Conservation (phyloP, 768 basidiomycete species). For the Phaeotremella skinneri region DNA sequence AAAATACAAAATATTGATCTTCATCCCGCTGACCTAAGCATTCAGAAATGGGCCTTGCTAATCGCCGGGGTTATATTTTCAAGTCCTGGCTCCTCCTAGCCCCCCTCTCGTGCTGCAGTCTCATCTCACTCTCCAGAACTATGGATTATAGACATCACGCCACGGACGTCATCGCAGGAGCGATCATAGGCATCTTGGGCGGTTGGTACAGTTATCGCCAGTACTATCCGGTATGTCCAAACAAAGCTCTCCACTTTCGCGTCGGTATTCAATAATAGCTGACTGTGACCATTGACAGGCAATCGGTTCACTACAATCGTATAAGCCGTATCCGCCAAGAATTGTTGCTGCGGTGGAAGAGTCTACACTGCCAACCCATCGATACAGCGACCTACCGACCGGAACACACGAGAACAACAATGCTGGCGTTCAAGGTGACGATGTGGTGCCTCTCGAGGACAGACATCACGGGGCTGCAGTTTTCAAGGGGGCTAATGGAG, state of each 20-base stretch:
- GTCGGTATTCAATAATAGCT: background rate
- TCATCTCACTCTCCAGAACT: slow-evolving; percentile 42
- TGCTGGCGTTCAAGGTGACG: too few species aligned
- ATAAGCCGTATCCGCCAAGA: slow-evolving; percentile 43
- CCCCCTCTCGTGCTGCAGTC: slow-evolving; percentile 35
- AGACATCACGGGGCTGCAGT: too few species aligned
- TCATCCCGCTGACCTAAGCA: background rate
- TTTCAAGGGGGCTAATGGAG: too few species aligned
- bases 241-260: too few species aligned
- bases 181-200: slow-evolving; percentile 37
- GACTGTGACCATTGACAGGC: slow-evolving; percentile 24
- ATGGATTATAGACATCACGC: slow-evolving; percentile 50
- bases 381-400: background rate
- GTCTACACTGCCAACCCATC: background rate
- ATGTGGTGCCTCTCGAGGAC: too few species aligned
- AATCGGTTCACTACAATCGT: slow-evolving; percentile 23
- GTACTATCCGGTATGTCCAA: slow-evolving; percentile 41
- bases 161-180: slow-evolving; percentile 49
- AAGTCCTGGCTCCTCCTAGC: slow-evolving; percentile 49
- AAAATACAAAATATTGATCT: too few species aligned
- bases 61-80: slow-evolving; percentile 40
- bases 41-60: slow-evolving; percentile 40
- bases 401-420: background rate
- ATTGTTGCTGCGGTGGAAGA: slow-evolving; percentile 26
- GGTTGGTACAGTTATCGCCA: slow-evolving; percentile 48